Percentiles rank a stretch among this genome's conserved stretches.
Conservation (phyloP, 257 asterid species). For the Solanum dulcamara region DNA sequence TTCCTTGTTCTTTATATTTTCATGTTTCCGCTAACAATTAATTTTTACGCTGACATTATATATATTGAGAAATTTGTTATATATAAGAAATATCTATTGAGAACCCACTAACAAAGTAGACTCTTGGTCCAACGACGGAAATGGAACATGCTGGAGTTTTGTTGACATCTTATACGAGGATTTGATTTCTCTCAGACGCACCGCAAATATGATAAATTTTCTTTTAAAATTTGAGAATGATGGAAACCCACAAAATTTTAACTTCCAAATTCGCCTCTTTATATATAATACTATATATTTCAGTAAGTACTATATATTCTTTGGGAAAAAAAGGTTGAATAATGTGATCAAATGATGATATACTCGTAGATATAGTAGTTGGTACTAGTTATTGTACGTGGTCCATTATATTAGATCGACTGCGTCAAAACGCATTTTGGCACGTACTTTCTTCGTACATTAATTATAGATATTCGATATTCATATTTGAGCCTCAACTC, state of each 20-base stretch:
- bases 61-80: not conserved
- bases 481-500: not conserved
- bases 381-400: not conserved
- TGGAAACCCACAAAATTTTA: not conserved
- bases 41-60: too few species aligned
- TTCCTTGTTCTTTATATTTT: too few species aligned
- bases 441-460: not conserved
- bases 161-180: too few species aligned
- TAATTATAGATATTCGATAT: not conserved
- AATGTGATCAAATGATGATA: not conserved
- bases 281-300: not conserved
- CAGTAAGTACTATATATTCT: not conserved
- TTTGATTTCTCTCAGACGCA: too few species aligned
- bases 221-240: too few species aligned
- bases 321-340: not conserved
- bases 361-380: not conserved
- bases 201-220: not conserved
- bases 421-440: not conserved
- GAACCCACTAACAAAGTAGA: not conserved
- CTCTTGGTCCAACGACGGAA: not conserved
- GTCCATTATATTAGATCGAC: not conserved
- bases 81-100: too few species aligned
- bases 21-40: too few species aligned
- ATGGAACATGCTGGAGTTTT: not conserved
- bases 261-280: accelerated